Evolutionary conservation across 768 basidiomycete species (phyloP).

Genomic region (Wakefieldia striispora): DNA sequence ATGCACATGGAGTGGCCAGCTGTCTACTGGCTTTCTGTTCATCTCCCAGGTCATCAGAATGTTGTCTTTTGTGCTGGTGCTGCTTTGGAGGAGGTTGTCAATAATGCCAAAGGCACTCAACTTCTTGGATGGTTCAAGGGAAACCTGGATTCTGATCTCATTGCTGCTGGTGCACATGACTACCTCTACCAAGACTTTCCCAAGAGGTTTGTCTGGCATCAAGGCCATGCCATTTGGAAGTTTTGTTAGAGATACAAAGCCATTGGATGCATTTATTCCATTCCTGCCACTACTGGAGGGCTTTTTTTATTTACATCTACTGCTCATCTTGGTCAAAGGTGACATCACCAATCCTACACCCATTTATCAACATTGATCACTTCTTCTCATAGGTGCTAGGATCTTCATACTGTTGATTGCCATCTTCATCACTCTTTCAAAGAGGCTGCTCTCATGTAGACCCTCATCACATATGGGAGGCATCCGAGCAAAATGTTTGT

Average conservation of each 20-base stretch:
- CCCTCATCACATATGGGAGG: not conserved
- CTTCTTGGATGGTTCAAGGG: slow-evolving; percentile 34
- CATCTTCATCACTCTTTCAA: not conserved
- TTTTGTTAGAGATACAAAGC: slow-evolving; percentile 21
- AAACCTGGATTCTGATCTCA: slow-evolving; percentile 15
- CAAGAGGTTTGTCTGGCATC: slow-evolving; percentile 25
- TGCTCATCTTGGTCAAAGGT: slow-evolving; percentile 37
- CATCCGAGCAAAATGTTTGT: not conserved
- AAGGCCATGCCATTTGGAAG: slow-evolving; percentile 25
- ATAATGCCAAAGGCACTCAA: slow-evolving; percentile 18
- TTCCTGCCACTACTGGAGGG: slow-evolving; percentile 22
- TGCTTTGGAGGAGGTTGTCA: not conserved
- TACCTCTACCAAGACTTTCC: slow-evolving; percentile 37
- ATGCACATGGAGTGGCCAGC: slow-evolving; percentile 5
- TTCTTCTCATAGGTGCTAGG: not conserved
- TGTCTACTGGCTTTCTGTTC: not conserved
- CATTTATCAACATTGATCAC: not conserved
- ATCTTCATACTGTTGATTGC: slow-evolving; percentile 4
- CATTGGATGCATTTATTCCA: slow-evolving; percentile 9
- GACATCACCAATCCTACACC: too few species aligned
- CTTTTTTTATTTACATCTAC: slow-evolving; percentile 38
- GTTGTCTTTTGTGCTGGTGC: too few species aligned
- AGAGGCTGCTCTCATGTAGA: not conserved
- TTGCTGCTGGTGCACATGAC: slow-evolving; percentile 6
- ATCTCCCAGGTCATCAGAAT: not conserved